Base-by-base conservation (phyloP, 2,329 filamentous ascomycete genomes). In the Gyromitra esculenta region DNA sequence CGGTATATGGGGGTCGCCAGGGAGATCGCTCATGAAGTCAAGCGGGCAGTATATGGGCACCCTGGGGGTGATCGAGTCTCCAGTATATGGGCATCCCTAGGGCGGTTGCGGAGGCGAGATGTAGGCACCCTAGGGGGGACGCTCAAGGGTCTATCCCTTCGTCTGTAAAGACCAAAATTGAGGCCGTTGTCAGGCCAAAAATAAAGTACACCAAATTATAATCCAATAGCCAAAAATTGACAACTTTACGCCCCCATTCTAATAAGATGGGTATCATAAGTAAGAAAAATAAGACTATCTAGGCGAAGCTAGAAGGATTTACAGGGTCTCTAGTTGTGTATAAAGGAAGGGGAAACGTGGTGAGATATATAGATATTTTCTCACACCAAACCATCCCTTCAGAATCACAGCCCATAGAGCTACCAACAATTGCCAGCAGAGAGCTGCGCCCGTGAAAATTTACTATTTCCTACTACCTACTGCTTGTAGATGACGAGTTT, bases 131-230 rank as follows among this genome's bases (percentile, higher is more conserved):
- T 31, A 31, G 2, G 4, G 25, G 4, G 25, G 25, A 4, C 25
- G 1, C 25, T 31, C 1, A 2, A 2, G 25, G 25, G 2, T 3
- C 25, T 60, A 60, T 59, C 25, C 31, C 54, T 59, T 59, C 31
- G 54, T 59, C 54, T 59, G 31, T 59, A 59, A 39, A 59, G 3
- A 6, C 35, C 25, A 7, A 59, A 59, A 59, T 39, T 39, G 31
- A 6, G 54, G 5, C 54, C 25, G 9, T 59, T 39, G 39, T 8
- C 25, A 9, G 25, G 2, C 7, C 54, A 18, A n/a, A 59, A 13
- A 13, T 59, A n/a, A 59, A 59, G 54, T 4, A 37, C 31, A 37
- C 54, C 37, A 35, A 15, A 59, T 6, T 7, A 7, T 11, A 59
- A 25, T 13, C 25, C 54, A 6, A 11, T 54, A 54, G 50, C 54